Conservation (phyloP, 1,284 basidiomycete species). For the Pyrrhoderma lamaoense region DNA sequence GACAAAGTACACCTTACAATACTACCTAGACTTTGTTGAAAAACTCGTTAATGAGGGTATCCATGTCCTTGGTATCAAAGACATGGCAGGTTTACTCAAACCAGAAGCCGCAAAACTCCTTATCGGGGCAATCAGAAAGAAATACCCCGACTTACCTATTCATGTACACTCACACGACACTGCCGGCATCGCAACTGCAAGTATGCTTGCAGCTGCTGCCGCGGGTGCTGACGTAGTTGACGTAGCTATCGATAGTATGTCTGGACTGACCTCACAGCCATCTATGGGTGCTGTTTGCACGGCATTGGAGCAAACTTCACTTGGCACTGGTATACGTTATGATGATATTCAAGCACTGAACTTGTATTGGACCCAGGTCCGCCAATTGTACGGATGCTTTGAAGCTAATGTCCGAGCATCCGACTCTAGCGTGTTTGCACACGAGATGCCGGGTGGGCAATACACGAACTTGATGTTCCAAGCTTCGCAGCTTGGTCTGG, state of each 20-base stretch:
- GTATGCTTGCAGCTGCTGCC: slow-evolving; percentile 92
- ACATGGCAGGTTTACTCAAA: slow-evolving; percentile 98
- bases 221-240: slow-evolving; percentile 98
- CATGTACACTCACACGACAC: slow-evolving; percentile 99
- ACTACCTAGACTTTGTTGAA: slow-evolving; percentile 95
- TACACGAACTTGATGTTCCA: slow-evolving; percentile 99
- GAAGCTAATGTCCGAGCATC: slow-evolving; percentile 98
- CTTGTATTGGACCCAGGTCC: slow-evolving; percentile 97
- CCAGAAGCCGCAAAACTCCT: slow-evolving; percentile 89
- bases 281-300: slow-evolving; percentile 96
- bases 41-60: slow-evolving; percentile 94
- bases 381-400: slow-evolving; percentile 93
- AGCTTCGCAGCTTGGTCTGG: slow-evolving; percentile 93
- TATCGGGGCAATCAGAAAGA: slow-evolving; percentile 90
- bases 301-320: slow-evolving; percentile 90
- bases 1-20: slow-evolving; percentile 96
- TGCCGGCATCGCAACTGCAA: slow-evolving; percentile 94
- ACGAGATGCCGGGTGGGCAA: slow-evolving; percentile 99
- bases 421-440: slow-evolving; percentile 96
- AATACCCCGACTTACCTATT: slow-evolving; percentile 96
- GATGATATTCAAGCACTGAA: slow-evolving; percentile 98
- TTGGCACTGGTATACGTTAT: slow-evolving; percentile 96
- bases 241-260: slow-evolving; percentile 99
- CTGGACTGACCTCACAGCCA: slow-evolving; percentile 96
- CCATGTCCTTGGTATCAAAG: slow-evolving; percentile 97